Evolutionary conservation across 1,284 basidiomycete species (phyloP), one percentile per base, ranked within the genome.

Genomic region (Leccinum griseonigrum): DNA sequence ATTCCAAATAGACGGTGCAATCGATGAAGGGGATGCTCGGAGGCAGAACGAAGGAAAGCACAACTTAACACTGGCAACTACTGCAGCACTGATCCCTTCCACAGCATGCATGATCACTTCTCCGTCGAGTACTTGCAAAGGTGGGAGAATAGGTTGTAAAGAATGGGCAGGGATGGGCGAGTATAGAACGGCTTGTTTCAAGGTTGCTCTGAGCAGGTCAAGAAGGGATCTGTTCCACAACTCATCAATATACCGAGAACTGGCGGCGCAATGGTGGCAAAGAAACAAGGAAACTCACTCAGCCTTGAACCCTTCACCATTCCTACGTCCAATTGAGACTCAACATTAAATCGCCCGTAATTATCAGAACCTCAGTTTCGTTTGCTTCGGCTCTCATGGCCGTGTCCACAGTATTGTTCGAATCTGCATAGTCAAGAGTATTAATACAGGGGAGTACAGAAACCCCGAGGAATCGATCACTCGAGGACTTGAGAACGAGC

Each of bases 151-250:
- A 70, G 96, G 95, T 56, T 88, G 83, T 31, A 97, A 76, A 13
- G 95, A 94, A 70, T 97, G 96, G 83, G 92, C 67, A 22, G 63
- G 63, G 62, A 63, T 67, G 52, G 61, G 63, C 3, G 63, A 64
- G 54, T 92, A 96, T 58, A 94, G 77, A 66, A 97, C 92, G 9
- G 92, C 93, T 72, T 95, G 92, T 59, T 90, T 94, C 83, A 97
- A 86, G 40, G 88, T 92, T 11, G 89, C 88, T 75, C 91, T 91
- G 68, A 96, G 85, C 38, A 93, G 77, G 57, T 84, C 83, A 3
- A 87, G 85, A 54, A 82, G 81, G 31, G 74, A 71, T 85, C 90
- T 62, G 80, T 85, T 56, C 85, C 88, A 62, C 16, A 46, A 31
- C 1, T 43, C n/a, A 46, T 67, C 54, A 63, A 11, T 54, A 52